Evolutionary conservation across 257 asterid genomes (phyloP).

Genomic region (Lavandula angustifolia): DNA sequence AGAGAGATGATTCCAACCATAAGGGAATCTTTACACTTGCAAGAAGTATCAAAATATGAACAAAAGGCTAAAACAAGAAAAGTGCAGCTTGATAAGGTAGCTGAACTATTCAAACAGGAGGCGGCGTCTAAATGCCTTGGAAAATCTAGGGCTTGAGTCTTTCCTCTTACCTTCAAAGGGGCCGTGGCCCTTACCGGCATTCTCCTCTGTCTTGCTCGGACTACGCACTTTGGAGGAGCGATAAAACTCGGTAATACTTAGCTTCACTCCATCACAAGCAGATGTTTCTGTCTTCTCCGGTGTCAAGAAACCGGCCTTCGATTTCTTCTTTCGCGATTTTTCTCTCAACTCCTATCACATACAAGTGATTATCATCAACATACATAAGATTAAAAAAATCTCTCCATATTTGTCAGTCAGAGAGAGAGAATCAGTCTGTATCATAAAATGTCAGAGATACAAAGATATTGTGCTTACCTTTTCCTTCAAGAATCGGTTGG

Average conservation of each 20-base stretch:
- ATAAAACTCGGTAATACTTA: slow-evolving; percentile 70
- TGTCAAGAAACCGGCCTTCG: slow-evolving; percentile 34
- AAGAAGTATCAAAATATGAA: slow-evolving; percentile 17
- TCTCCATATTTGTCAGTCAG: background rate
- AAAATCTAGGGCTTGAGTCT: slow-evolving; percentile 39
- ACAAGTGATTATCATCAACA: slow-evolving; percentile 28
- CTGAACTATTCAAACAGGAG: slow-evolving; percentile 57
- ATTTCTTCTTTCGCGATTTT: slow-evolving; percentile 52
- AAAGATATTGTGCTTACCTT: slow-evolving; percentile 52
- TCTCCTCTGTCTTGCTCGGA: slow-evolving; percentile 43
- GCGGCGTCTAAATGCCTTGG: slow-evolving; percentile 81
- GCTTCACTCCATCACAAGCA: slow-evolving; percentile 52
- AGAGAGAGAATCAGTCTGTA: too few species aligned
- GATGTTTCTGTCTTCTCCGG: slow-evolving; percentile 53
- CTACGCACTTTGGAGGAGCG: slow-evolving; percentile 60
- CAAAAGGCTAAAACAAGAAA: slow-evolving; percentile 16
- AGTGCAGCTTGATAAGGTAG: slow-evolving; percentile 7
- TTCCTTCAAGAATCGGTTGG: slow-evolving; percentile 54
- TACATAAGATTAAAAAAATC: background rate
- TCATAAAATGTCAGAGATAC: too few species aligned
- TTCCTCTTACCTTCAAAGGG: slow-evolving; percentile 55
- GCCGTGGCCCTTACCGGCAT: slow-evolving; percentile 34
- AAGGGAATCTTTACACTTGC: slow-evolving; percentile 30
- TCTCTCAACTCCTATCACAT: slow-evolving; percentile 66
- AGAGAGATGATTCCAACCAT: slow-evolving; percentile 9